Percentiles rank a stretch among this genome's conserved stretches.
Conservation (phyloP, 192 early-diverging fungal species). For the Backusella sp. region DNA sequence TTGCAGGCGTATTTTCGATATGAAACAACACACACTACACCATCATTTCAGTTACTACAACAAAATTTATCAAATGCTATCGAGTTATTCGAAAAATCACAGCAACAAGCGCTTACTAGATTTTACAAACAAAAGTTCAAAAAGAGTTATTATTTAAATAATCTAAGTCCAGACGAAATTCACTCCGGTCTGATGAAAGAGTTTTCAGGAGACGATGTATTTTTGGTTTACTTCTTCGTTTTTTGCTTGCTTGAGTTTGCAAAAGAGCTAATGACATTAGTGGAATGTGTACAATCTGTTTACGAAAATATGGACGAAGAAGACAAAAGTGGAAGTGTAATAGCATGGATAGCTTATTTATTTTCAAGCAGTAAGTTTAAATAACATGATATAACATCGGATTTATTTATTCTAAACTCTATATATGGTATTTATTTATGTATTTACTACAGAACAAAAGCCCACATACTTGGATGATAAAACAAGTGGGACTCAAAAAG, state of each 20-base stretch:
- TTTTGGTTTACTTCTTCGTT: conserved; percentile 73
- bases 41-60: conserved; percentile 6
- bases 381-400: not conserved
- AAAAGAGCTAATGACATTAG: conserved; percentile 54
- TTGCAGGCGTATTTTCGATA: conserved; percentile 40
- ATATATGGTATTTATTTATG: not conserved
- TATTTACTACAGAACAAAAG: not conserved
- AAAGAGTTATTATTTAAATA: not conserved
- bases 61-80: conserved; percentile 44
- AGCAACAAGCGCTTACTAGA: conserved; percentile 39
- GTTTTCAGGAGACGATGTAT: conserved; percentile 55
- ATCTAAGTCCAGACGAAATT: not conserved
- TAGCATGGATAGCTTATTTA: not conserved
- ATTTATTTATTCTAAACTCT: not conserved
- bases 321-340: not conserved
- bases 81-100: conserved; percentile 45
- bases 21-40: conserved; percentile 4
- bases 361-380: not conserved
- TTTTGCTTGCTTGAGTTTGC: conserved; percentile 73
- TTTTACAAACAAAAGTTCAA: conserved; percentile 36
- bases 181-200: not conserved
- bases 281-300: conserved; percentile 23
- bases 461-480: not conserved
- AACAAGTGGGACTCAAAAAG: not conserved
- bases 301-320: not conserved